Conservation (phyloP, 2,329 filamentous ascomycete genomes). For the Penicillium sp. region DNA sequence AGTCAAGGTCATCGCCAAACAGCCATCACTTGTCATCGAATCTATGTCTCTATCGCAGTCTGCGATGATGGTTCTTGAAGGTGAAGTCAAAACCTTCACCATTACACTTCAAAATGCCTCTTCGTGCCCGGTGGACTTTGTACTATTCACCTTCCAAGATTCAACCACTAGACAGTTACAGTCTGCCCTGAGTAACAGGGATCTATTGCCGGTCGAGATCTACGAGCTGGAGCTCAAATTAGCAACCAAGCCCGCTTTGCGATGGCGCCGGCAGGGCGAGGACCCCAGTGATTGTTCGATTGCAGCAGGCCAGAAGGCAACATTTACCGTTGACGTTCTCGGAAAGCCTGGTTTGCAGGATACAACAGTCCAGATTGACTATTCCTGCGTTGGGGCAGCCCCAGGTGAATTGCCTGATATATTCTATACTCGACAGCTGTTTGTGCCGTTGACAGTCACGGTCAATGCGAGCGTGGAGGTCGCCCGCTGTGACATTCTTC, state of each 20-base stretch:
- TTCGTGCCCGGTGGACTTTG: conserved; percentile 72
- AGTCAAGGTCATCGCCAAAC: conserved; percentile 73
- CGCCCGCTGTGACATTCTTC: conserved; percentile 73
- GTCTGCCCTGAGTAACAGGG: conserved; percentile 70
- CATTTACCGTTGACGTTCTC: conserved; percentile 79
- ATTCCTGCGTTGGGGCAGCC: conserved; percentile 73
- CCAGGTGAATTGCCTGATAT: conserved; percentile 66
- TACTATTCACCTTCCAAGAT: conserved; percentile 86
- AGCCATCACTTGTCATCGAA: conserved; percentile 75
- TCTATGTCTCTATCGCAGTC: conserved; percentile 78
- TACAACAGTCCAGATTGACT: conserved; percentile 80
- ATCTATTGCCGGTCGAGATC: conserved; percentile 73
- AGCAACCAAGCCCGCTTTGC: conserved; percentile 67
- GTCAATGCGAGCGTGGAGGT: conserved; percentile 90
- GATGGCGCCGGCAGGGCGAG: conserved; percentile 52
- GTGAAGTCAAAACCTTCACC: conserved; percentile 74
- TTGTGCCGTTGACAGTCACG: conserved; percentile 78
- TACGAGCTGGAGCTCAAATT: conserved; percentile 84
- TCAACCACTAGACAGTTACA: conserved; percentile 79
- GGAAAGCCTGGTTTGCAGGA: conserved; percentile 82
- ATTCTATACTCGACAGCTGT: conserved; percentile 82
- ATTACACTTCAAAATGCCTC: conserved; percentile 81
- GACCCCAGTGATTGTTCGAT: conserved; percentile 60
- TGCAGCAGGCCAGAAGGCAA: conserved; percentile 64
- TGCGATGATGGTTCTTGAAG: conserved; percentile 88